Base-by-base conservation (phyloP, 2,329 filamentous ascomycete species). In the Alternaria tenuissima region DNA sequence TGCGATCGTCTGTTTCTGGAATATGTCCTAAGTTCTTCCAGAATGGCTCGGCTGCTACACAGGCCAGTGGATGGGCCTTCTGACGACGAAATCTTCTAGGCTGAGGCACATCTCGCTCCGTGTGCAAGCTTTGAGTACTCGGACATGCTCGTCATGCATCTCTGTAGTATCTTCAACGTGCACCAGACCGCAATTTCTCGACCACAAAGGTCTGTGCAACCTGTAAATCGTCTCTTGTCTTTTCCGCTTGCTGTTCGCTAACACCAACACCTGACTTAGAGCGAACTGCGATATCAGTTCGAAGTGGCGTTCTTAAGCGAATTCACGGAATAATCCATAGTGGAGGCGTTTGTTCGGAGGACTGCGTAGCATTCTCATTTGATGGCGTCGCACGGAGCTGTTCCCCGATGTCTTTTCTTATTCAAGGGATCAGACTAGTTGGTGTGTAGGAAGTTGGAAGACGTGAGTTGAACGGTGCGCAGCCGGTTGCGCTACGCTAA, bases 1-100 rank as follows among this genome's bases (percentile, higher is more conserved):
- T 69, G 72, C 61, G 69, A 69, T 26, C 65, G 66, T 4, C 42
- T 75, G 0, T 74, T 73, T 52, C 69, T 74, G 48, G 36, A 68
- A 49, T 70, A 72, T 58, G 62, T 51, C 39, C 46, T 9, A 24
- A 14, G 11, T 59, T 65, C 36, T 61, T 62, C 14, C 39, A 44
- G 18, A 47, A 51, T 43, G 62, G 57, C 12, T 53, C 30, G 28
- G 43, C 18, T n/a, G 36, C 38, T 30, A 24, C 30, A n/a, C n/a
- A 41, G 16, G 55, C 43, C 20, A 38, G 43, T 20, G 48, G 44
- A 39, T 18, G 38, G 16, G 41, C 20, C 18, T 16, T 43, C 3
- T 48, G 49, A 30, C 22, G 26, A 22, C 52, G n/a, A 39, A 16
- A 24, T 20, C 5, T 5, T 16, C 11, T 43, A 38, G 18, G 9